These are phyloP conservation scores for Geosiphon pyriformis DNA, from an alignment of 192 early-diverging fungal species.

Conservation along the genomic window DNA sequence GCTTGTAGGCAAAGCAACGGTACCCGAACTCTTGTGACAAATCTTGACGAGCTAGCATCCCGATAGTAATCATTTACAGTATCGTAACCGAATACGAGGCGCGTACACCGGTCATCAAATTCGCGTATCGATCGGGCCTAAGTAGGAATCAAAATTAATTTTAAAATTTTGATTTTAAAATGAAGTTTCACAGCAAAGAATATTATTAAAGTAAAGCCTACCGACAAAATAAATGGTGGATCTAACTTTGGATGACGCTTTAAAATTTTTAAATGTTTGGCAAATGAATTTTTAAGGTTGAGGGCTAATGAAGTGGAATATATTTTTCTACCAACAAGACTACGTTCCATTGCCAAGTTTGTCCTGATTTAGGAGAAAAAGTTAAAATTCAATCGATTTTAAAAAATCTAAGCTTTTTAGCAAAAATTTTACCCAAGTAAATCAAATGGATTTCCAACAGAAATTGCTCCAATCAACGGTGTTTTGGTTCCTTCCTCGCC, in stretches of 20 bases:
- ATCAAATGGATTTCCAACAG: constrained; percentile 87
- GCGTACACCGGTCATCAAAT: constrained; percentile 80
- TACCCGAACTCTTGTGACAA: constrained; percentile 58
- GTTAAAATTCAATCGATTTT: constrained; percentile 3
- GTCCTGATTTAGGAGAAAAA: constrained; percentile 27
- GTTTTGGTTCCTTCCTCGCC: constrained; percentile 77
- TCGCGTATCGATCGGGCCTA: constrained; percentile 59
- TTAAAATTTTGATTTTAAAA: neutral
- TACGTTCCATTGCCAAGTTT: constrained; percentile 28
- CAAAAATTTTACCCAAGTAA: constrained; percentile 47
- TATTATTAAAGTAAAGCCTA: too few relatives aligned
- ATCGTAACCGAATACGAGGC: constrained; percentile 68
- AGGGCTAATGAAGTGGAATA: constrained; percentile 47
- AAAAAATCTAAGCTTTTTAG: constrained; percentile 4
- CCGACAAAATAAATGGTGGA: neutral
- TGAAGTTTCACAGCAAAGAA: neutral
- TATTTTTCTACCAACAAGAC: constrained; percentile 31
- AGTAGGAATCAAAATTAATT: constrained; percentile 3
- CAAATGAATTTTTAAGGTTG: constrained; percentile 41
- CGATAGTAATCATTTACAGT: constrained; percentile 79
- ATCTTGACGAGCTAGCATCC: constrained; percentile 55
- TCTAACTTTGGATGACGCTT: constrained; percentile 26
- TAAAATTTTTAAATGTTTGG: constrained; percentile 30
- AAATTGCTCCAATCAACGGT: constrained; percentile 67
- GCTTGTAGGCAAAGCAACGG: constrained; percentile 84